These are phyloP conservation scores for Cladorrhinum sp. DNA, from an alignment of 2,329 filamentous ascomycete genomes.

Conservation along the genomic window DNA sequence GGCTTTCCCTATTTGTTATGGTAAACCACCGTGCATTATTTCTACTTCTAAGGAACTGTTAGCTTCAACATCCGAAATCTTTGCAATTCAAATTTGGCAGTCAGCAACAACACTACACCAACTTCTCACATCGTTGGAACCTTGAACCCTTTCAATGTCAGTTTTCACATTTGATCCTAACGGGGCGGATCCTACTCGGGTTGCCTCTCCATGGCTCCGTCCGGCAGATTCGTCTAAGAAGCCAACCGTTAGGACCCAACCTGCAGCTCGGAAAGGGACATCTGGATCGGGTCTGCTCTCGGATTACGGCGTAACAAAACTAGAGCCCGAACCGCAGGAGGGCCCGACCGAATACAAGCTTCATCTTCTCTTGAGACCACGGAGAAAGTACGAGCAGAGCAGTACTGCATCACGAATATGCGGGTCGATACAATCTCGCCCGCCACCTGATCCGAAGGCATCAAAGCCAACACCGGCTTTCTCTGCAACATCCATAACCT, in stretches of 20 bases:
- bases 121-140: background rate
- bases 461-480: conserved; percentile 26
- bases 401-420: conserved; percentile 53
- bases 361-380: conserved; percentile 77
- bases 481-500: conserved; percentile 24
- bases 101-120: background rate
- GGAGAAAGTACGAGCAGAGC: conserved; percentile 69
- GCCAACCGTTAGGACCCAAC: conserved; percentile 29
- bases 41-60: conserved; percentile 11
- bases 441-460: conserved; percentile 28
- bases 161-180: conserved; percentile 88
- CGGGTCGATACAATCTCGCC: conserved; percentile 33
- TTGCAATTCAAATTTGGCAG: background rate
- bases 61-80: background rate
- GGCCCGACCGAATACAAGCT: conserved; percentile 97
- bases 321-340: conserved; percentile 88
- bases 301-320: conserved; percentile 66
- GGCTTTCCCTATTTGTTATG: conserved; percentile 24
- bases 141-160: conserved; percentile 60
- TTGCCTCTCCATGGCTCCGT: conserved; percentile 85
- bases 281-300: conserved; percentile 45
- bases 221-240: conserved; percentile 46
- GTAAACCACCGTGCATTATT: conserved; percentile 28
- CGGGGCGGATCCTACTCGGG: conserved; percentile 66
- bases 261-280: conserved; percentile 24